Conservation (phyloP, 2,329 filamentous ascomycete species). For the Ciborinia camelliae region DNA sequence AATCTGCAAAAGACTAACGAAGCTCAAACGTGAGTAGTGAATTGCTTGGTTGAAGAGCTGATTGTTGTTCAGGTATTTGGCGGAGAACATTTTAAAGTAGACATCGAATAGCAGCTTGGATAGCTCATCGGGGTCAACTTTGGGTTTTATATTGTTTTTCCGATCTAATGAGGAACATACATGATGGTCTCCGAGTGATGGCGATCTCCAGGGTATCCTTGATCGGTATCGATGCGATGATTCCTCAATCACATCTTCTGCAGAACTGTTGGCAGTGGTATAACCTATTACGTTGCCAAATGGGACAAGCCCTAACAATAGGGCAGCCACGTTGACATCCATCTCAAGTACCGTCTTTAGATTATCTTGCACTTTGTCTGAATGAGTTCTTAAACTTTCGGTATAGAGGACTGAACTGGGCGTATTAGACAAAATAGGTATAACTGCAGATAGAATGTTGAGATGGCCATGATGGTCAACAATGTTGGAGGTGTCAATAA, state of each 20-base stretch:
- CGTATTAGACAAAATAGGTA: not conserved
- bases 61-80: not conserved
- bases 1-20: not conserved
- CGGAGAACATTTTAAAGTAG: not conserved
- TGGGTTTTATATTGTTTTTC: not conserved
- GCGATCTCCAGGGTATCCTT: not conserved
- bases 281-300: not conserved
- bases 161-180: not conserved
- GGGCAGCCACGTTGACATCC: not conserved
- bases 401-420: not conserved
- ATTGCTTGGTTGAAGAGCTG: not conserved
- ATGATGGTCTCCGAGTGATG: not conserved
- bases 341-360: not conserved
- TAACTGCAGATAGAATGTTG: not conserved
- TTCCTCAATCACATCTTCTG: not conserved
- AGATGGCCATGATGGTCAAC: not conserved
- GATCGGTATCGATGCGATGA: not conserved
- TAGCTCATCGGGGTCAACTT: not conserved
- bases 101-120: not conserved
- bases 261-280: not conserved
- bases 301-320: not conserved
- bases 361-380: not conserved
- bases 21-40: not conserved
- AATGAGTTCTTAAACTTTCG: not conserved
- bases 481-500: constrained; percentile 8